A percentile compares a stretch with the other conserved stretches of the same genome.
Conservation (phyloP, 2,329 filamentous ascomycete species). For the Microdochium nivale region DNA sequence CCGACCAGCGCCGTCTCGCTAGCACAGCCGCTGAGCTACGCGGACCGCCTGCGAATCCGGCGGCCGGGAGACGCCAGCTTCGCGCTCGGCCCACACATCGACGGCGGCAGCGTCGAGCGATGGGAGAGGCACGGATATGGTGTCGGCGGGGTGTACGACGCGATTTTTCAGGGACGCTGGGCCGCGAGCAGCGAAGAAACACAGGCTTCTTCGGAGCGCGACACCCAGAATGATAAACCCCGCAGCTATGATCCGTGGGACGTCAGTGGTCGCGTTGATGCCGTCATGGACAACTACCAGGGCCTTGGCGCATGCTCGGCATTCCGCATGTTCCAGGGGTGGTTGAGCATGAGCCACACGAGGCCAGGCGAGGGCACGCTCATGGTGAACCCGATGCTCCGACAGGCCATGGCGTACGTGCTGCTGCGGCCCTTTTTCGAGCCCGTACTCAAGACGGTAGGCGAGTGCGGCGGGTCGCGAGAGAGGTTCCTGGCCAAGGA, state of each 20-base stretch:
- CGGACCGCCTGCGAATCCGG: slow-evolving; percentile 63
- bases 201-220: background rate
- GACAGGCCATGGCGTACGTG: slow-evolving; percentile 68
- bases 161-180: slow-evolving; percentile 68
- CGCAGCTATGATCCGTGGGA: slow-evolving; percentile 71
- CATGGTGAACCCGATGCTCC: slow-evolving; percentile 70
- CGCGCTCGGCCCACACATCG: slow-evolving; percentile 63
- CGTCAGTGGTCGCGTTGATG: slow-evolving; percentile 56
- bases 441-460: slow-evolving; percentile 26
- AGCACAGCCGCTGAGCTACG: slow-evolving; percentile 55
- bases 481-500: slow-evolving; percentile 37
- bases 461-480: slow-evolving; percentile 24
- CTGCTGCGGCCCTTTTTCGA: slow-evolving; percentile 80
- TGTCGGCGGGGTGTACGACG: slow-evolving; percentile 58
- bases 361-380: slow-evolving; percentile 71
- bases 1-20: slow-evolving; percentile 37
- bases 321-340: slow-evolving; percentile 86
- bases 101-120: slow-evolving; percentile 66
- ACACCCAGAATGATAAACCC: background rate
- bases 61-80: slow-evolving; percentile 63
- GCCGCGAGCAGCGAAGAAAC: slow-evolving; percentile 29
- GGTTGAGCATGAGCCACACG: slow-evolving; percentile 71
- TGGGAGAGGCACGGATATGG: slow-evolving; percentile 68
- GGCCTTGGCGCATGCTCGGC: slow-evolving; percentile 75
- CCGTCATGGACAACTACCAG: slow-evolving; percentile 67